Evolutionary conservation across 2,329 filamentous ascomycete genomes (phyloP).

Genomic region (Xylaria sp.): DNA sequence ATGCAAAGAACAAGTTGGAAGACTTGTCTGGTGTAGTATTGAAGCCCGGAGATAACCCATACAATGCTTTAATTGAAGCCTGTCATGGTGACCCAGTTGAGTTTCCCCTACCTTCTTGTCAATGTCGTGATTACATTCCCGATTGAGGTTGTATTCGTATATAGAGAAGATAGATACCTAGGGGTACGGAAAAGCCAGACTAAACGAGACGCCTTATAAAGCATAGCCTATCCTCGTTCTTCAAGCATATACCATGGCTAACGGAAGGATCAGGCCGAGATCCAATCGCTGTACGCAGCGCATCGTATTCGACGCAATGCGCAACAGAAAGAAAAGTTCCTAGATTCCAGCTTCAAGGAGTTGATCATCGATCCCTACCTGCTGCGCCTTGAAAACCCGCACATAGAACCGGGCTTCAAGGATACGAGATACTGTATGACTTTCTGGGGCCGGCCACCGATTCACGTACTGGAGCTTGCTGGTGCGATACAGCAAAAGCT

Average conservation of each 20-base stretch:
- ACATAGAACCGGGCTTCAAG: slow-evolving; percentile 73
- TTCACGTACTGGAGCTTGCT: slow-evolving; percentile 75
- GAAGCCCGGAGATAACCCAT: slow-evolving; percentile 74
- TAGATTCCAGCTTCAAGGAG: slow-evolving; percentile 73
- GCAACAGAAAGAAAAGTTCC: slow-evolving; percentile 79
- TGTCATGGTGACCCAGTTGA: slow-evolving; percentile 75
- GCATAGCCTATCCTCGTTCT: not conserved
- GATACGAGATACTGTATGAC: slow-evolving; percentile 86
- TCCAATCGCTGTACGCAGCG: slow-evolving; percentile 77
- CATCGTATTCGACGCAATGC: slow-evolving; percentile 81
- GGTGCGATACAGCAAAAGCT: slow-evolving; percentile 75
- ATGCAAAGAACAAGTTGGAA: slow-evolving; percentile 63
- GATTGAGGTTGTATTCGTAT: not conserved
- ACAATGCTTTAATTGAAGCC: slow-evolving; percentile 75
- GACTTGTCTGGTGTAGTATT: slow-evolving; percentile 64
- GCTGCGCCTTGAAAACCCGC: slow-evolving; percentile 72
- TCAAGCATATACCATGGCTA: slow-evolving; percentile 24
- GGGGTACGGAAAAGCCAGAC: not conserved
- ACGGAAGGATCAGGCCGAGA: slow-evolving; percentile 62
- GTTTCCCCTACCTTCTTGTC: slow-evolving; percentile 34
- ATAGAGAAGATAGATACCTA: not conserved
- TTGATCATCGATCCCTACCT: slow-evolving; percentile 82
- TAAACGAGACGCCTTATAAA: not conserved
- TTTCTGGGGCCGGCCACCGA: slow-evolving; percentile 87
- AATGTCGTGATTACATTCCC: not conserved